Base-by-base conservation (phyloP, 2,329 filamentous ascomycete species). In the Fusarium buharicum region DNA sequence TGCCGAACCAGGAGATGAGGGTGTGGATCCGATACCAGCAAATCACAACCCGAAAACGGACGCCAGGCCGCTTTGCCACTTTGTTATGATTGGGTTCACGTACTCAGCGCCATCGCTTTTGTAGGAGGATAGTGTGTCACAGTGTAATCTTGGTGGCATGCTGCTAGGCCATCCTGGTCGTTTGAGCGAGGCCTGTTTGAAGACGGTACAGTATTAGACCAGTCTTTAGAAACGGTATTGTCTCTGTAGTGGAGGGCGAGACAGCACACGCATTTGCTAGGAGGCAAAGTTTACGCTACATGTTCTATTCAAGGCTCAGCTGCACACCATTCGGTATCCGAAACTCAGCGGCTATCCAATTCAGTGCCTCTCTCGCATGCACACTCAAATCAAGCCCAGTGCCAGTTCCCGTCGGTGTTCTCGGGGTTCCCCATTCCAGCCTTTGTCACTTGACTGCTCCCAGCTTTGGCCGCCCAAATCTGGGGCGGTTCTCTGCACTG, bases 11-110 rank as follows among this genome's bases (percentile, higher is more conserved):
- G 66, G 59, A 63, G 64, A 68, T 67, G 69, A 66, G 60, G 49
- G 63, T 48, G 59, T 14, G 33, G 56, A 28, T 54, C 64, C 34
- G 36, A 46, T 65, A 51, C 59, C 66, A 69, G 68, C 74, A 69
- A 76, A 76, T 76, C 61, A 71, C 37, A 37, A 31, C 30, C 59
- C 39, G 59, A 57, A 55, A 64, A 55, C 59, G 50, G 40, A 20
- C 59, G 66, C 52, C 68, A 69, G 66, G 63, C 43, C 27, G 47
- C 62, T 65, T 76, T 66, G 72, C 73, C 74, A 75, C 74, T 68
- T 49, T 48, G 44, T 43, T 59, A 53, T 73, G 70, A 75, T 75
- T 76, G 74, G 73, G 58, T 53, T 61, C 63, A 54, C 46, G 33
- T 49, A 55, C 59, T 67, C 44, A 7, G 16, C 44, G 51, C 70